Evolutionary conservation across 1,139 yeast genomes (phyloP).

Genomic region (Yamadazyma blattariae): DNA sequence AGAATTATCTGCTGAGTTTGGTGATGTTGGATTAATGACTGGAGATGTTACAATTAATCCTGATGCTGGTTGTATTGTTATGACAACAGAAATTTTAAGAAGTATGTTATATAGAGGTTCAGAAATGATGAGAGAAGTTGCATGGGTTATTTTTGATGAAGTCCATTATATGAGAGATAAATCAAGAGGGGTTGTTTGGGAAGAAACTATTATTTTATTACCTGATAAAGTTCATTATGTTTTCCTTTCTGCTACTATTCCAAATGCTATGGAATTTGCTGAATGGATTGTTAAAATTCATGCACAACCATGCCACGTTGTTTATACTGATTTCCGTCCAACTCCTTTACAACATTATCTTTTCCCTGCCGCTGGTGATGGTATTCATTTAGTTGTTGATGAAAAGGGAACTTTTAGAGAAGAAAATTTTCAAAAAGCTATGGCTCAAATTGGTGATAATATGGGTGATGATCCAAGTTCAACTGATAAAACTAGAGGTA

Average conservation of each 20-base stretch:
- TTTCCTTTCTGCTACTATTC: conserved; percentile 92
- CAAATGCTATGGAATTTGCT: conserved; percentile 97
- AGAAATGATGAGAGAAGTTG: conserved; percentile 94
- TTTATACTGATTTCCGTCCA: conserved; percentile 97
- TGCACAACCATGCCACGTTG: conserved; percentile 96
- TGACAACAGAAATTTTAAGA: conserved; percentile 95
- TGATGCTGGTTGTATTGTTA: conserved; percentile 93
- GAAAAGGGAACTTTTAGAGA: conserved; percentile 96
- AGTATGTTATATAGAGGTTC: conserved; percentile 94
- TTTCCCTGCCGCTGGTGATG: conserved; percentile 97
- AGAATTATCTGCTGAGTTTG: conserved; percentile 87
- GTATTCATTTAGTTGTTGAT: conserved; percentile 95
- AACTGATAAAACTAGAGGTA: conserved; percentile 55
- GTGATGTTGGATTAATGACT: conserved; percentile 95
- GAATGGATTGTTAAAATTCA: conserved; percentile 98
- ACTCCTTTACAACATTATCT: conserved; percentile 96
- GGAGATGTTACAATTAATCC: conserved; percentile 98
- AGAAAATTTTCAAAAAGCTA: conserved; percentile 96
- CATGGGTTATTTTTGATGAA: conserved; percentile 94
- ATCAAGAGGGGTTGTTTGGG: conserved; percentile 99
- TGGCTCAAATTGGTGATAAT: conserved; percentile 85
- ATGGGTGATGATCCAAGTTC: conserved; percentile 82
- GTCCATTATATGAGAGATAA: conserved; percentile 96
- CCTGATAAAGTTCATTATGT: conserved; percentile 94
- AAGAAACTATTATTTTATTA: conserved; percentile 90